Evolutionary conservation across 75 land plant species (phyloP), one percentile per base, ranked within the genome.

Genomic region (Picea glauca): DNA sequence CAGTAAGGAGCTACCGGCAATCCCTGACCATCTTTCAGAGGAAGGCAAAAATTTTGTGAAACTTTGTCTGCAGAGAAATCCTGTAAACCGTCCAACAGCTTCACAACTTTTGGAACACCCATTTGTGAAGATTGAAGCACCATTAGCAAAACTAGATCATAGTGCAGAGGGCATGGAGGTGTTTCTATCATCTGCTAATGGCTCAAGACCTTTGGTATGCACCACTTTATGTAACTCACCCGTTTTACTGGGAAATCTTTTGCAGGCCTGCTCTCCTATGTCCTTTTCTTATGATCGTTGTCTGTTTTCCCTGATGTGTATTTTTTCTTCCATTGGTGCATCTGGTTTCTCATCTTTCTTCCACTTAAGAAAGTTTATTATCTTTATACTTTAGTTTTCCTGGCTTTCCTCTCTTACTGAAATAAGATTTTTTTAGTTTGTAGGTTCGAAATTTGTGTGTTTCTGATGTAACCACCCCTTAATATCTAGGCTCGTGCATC

Each of bases 1-100:
- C 79, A 93, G 96, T 81, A 95, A 87, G 81, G 98, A 95, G 46
- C 77, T 87, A 13, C 99, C 99, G 7, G 88, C 83, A 62, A 98
- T 98, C 66, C 99, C 99, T 31, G 89, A 88, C 38, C 80, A 82
- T 78, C 81, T 98, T 59, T 95, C 96, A 26, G 64, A 77, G 83
- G 96, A 91, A 56, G 90, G 91, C 43, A 86, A 91, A 78, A 80
- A 81, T 62, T 98, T 98, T 75, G 50, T 98, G 15, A 87, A 32
- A 79, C 76, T 80, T 8, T 98, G 99, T 76, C 78, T 98, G 84
- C 96, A 93, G 78, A 81, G 96, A 23, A 91, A 93, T 23, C 94
- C 99, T 58, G 66, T 81, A 60, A 78, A 85, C 50, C 91, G 99
- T 7, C 94, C 98, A 8, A 74, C 98, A 64, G 98, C 98, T 15